Conservation (phyloP, 148 eudicot species). For the Rhododendron ovatum region DNA sequence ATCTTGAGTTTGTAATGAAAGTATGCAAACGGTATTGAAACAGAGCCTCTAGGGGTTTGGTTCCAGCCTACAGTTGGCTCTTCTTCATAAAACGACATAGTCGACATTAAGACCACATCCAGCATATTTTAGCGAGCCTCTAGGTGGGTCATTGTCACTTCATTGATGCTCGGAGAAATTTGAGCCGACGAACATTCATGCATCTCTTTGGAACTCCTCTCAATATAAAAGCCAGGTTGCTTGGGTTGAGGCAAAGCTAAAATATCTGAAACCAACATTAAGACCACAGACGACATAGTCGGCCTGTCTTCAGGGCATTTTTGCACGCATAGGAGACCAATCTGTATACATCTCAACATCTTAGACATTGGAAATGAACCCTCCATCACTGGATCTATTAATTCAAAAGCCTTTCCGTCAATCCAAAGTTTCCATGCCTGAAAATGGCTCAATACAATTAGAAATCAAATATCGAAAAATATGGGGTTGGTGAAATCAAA, state of each 20-base stretch:
- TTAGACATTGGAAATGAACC: background rate
- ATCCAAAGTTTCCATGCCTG: constrained; percentile 23
- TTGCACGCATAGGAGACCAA: constrained; percentile 10
- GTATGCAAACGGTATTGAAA: no score
- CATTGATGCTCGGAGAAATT: no score
- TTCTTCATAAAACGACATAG: no score
- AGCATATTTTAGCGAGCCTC: no score
- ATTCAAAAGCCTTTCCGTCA: constrained; percentile 1
- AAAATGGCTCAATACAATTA: background rate
- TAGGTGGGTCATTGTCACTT: no score
- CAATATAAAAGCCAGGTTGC: background rate
- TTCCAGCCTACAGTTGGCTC: no score
- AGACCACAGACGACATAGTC: background rate
- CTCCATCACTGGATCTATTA: background rate
- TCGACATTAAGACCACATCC: no score
- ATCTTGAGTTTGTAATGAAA: no score
- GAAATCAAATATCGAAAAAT: background rate
- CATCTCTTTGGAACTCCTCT: background rate
- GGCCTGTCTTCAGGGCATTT: background rate
- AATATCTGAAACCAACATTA: no score
- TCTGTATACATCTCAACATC: background rate
- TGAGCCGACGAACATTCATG: background rate
- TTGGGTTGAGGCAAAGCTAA: no score
- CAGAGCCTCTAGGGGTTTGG: no score
- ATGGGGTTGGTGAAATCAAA: background rate